These are phyloP conservation scores for Debaryomycetaceae sp. DNA, from an alignment of 1,139 yeast species.

Conservation along the genomic window DNA sequence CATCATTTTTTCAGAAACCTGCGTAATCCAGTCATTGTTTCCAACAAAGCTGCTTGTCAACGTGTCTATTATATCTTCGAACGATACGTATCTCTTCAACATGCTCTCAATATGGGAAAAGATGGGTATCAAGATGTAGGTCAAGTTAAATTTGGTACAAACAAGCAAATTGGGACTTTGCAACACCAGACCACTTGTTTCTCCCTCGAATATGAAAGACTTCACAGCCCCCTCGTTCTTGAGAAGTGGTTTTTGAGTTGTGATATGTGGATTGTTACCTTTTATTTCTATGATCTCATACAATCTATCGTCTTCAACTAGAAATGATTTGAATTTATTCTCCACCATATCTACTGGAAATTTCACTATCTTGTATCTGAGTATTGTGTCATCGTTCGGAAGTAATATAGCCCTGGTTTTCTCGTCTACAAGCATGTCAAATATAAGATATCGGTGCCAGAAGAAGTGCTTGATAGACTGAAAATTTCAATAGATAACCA, in stretches of 20 bases:
- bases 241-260: constrained; percentile 13
- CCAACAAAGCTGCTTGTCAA: constrained; percentile 20
- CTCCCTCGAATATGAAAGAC: constrained; percentile 34
- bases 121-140: constrained; percentile 38
- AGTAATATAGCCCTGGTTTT: constrained; percentile 17
- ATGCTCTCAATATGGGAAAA: constrained; percentile 28
- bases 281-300: constrained; percentile 34
- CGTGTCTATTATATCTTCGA: constrained; percentile 49
- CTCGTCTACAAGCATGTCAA: constrained; percentile 4
- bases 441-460: too few relatives aligned
- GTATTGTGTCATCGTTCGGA: constrained; percentile 12
- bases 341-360: constrained; percentile 22
- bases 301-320: constrained; percentile 15
- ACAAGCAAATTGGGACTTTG: constrained; percentile 38
- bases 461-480: background rate
- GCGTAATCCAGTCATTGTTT: constrained; percentile 20
- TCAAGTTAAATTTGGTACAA: constrained; percentile 40
- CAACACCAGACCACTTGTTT: constrained; percentile 23
- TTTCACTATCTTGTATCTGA: constrained; percentile 15
- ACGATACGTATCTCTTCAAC: constrained; percentile 34
- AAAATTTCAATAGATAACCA: background rate
- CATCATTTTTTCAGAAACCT: constrained; percentile 22
- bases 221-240: constrained; percentile 29
- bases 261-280: constrained; percentile 20
- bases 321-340: constrained; percentile 15